phyloP scores from a whole-genome alignment of 1,284 basidiomycete species.

The Thelephora terrestris region DNA sequence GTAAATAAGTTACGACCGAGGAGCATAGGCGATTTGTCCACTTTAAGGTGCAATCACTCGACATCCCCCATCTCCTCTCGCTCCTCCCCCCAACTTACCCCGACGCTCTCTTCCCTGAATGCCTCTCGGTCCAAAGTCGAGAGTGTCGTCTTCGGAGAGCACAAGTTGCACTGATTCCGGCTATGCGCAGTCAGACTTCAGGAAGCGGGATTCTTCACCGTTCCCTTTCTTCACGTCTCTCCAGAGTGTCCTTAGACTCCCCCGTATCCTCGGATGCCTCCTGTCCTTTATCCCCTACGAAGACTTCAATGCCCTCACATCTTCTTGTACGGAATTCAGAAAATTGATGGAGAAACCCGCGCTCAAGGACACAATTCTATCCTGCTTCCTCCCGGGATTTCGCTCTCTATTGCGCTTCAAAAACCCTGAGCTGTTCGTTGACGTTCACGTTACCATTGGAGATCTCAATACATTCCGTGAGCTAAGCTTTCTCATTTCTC shows the following conservation, averaged over 20 bases:
- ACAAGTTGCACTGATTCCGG: no score
- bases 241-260: slow-evolving; percentile 23
- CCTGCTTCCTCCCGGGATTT: slow-evolving; percentile 52
- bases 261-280: slow-evolving; percentile 33
- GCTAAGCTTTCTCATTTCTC: slow-evolving; percentile 19
- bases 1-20: no score
- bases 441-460: slow-evolving; percentile 41
- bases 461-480: slow-evolving; percentile 55
- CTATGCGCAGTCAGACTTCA: no score
- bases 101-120: no score
- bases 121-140: no score
- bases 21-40: no score
- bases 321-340: slow-evolving; percentile 36
- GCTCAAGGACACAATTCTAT: slow-evolving; percentile 43
- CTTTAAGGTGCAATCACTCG: no score
- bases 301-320: slow-evolving; percentile 43
- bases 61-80: no score
- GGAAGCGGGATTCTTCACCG: no score
- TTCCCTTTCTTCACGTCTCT: no score
- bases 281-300: slow-evolving; percentile 38
- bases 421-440: slow-evolving; percentile 30
- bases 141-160: no score
- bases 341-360: slow-evolving; percentile 31
- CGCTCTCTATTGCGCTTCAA: slow-evolving; percentile 29
- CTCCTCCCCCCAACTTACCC: no score